Conservation (phyloP, 306 rosid species). For the Morella rubra region DNA sequence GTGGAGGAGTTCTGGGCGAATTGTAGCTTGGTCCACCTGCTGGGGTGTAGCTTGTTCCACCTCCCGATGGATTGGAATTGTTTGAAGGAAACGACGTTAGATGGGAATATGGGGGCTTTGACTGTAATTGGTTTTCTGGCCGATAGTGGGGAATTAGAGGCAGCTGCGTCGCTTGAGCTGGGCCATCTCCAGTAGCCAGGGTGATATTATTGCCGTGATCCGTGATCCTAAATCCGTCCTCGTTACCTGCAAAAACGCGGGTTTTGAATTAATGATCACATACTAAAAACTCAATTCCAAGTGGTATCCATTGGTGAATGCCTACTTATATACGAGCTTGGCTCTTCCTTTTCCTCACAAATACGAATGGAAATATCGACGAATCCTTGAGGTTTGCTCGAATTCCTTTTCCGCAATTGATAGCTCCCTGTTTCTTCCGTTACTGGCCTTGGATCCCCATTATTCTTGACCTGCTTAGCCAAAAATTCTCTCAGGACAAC, state of each 20-base stretch:
- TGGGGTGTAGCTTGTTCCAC: constrained; percentile 45
- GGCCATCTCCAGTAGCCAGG: constrained; percentile 41
- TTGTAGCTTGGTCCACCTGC: constrained; percentile 47
- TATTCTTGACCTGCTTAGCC: constrained; percentile 48
- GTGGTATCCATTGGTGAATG: not conserved
- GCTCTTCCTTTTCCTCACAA: constrained; percentile 51
- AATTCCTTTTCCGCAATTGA: constrained; percentile 55
- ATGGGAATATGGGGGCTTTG: constrained; percentile 33
- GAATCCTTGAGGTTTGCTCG: constrained; percentile 70
- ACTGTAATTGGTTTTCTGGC: constrained; percentile 39
- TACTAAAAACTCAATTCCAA: not conserved
- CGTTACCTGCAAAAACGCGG: constrained; percentile 36
- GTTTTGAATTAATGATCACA: not conserved
- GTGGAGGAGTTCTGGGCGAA: constrained; percentile 49
- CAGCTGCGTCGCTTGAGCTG: constrained; percentile 31
- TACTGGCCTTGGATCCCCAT: constrained; percentile 41
- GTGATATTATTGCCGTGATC: constrained; percentile 37
- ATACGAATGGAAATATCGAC: constrained; percentile 60
- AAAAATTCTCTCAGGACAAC: constrained; percentile 62
- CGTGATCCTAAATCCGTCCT: constrained; percentile 35
- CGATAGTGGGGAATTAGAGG: constrained; percentile 35
- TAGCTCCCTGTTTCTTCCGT: constrained; percentile 68
- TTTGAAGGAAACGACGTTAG: constrained; percentile 42
- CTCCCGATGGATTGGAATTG: constrained; percentile 46
- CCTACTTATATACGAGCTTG: constrained; percentile 49